Conservation (phyloP, 2,329 filamentous ascomycete species). For the Laburnicola sp. region DNA sequence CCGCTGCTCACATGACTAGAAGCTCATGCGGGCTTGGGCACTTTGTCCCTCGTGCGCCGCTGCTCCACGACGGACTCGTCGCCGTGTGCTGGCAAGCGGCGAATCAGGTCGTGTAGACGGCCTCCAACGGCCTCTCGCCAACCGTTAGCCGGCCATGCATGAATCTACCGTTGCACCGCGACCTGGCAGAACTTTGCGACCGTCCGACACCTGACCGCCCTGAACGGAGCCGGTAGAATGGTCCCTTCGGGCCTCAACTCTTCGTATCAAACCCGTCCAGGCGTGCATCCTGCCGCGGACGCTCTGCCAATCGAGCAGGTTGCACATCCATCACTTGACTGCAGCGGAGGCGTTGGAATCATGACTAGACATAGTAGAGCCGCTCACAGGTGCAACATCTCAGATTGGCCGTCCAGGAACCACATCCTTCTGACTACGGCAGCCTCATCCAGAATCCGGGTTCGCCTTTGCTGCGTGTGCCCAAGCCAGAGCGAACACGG, state of each 20-base stretch:
- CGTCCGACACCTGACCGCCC: background rate
- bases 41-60: constrained; percentile 28
- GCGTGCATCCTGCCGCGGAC: constrained; percentile 17
- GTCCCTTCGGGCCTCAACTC: constrained; percentile 24
- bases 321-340: constrained; percentile 2
- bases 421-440: constrained; percentile 9
- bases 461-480: constrained; percentile 2
- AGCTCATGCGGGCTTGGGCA: constrained; percentile 31
- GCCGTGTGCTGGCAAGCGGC: constrained; percentile 24
- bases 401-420: constrained; percentile 8
- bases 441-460: constrained; percentile 14
- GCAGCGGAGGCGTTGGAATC: constrained; percentile 10
- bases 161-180: constrained; percentile 26
- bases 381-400: constrained; percentile 11
- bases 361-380: background rate
- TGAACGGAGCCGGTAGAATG: constrained; percentile 11
- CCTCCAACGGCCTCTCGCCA: constrained; percentile 24
- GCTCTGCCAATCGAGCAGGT: constrained; percentile 11
- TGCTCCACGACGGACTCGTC: constrained; percentile 24
- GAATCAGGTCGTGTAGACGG: constrained; percentile 38
- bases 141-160: constrained; percentile 24
- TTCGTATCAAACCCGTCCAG: constrained; percentile 23
- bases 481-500: background rate
- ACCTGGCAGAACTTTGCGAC: constrained; percentile 1
- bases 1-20: constrained; percentile 41